These are phyloP conservation scores for Periconia sp. DNA, from an alignment of 2,329 filamentous ascomycete species.

Conservation along the genomic window DNA sequence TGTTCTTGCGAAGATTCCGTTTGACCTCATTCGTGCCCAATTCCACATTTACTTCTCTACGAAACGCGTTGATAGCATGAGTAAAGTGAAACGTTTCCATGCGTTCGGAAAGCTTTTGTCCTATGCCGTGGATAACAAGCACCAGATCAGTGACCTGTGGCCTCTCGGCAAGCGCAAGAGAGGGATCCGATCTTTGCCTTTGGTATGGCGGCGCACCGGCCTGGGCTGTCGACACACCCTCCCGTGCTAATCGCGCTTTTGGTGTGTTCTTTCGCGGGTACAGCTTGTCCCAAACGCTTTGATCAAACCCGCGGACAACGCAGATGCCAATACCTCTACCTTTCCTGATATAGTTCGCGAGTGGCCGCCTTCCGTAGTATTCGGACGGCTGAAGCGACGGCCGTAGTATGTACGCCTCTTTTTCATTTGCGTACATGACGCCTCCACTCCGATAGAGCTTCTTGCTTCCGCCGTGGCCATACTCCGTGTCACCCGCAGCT, in stretches of 20 bases:
- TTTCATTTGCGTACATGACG: conserved; percentile 83
- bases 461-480: conserved; percentile 56
- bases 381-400: conserved; percentile 83
- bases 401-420: conserved; percentile 82
- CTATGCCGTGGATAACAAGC: conserved; percentile 92
- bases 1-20: conserved; percentile 73
- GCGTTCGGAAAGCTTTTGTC: conserved; percentile 91
- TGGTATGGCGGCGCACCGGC: conserved; percentile 49
- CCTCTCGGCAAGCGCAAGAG: conserved; percentile 68
- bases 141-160: conserved; percentile 85
- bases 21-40: conserved; percentile 76
- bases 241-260: conserved; percentile 49
- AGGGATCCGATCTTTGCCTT: conserved; percentile 57
- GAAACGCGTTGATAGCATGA: conserved; percentile 90
- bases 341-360: conserved; percentile 81
- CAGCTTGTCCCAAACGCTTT: conserved; percentile 74
- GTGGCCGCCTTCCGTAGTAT: conserved; percentile 80
- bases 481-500: conserved; percentile 50
- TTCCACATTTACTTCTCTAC: conserved; percentile 85
- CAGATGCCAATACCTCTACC: conserved; percentile 82
- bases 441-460: conserved; percentile 74
- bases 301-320: conserved; percentile 89
- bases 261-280: conserved; percentile 61
- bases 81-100: conserved; percentile 98
- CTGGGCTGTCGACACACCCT: conserved; percentile 53